Base-by-base conservation (phyloP, 192 early-diverging fungal species). In the Coemansia sp. region DNA sequence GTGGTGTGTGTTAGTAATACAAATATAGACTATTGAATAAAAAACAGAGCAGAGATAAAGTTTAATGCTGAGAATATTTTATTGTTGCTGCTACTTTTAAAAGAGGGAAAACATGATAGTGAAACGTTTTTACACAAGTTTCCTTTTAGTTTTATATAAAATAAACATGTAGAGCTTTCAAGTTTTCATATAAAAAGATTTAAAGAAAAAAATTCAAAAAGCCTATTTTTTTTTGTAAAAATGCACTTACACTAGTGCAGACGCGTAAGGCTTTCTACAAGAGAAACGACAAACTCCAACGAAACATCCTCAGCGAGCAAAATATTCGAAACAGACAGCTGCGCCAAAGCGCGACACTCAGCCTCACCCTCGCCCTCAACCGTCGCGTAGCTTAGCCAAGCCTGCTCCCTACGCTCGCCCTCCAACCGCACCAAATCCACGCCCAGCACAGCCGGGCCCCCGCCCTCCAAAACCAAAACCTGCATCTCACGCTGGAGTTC, bases 401-500 rank as follows among this genome's bases (percentile, higher is more conserved):
- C 63, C 37, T 70, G 59, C 41, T 38, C 21, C 59, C 66, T 77
- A 8, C 43, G n/a, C 21, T 8, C 55, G 34, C 25, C 27, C 21
- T 50, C 55, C 6, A 57, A n/a, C 5, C 24, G 27, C 33, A 41
- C 46, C 3, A 12, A 15, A 3, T 52, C 53, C 0, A 44, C 39
- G 39, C 47, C 21, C n/a, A 2, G 7, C 9, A 34, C 17, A 14
- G 38, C 19, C 8, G 24, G 25, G 21, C 61, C 33, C 19, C 64
- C 68, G 12, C 75, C 75, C 52, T 44, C 22, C 49, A 72, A 63
- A 17, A 81, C 67, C 39, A 73, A 46, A 38, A 46, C 43, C 64
- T 77, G 73, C 27, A 57, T 66, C 21, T 86, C 83, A 2, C 46
- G 65, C 0, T 77, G 56, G 57, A 94, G 64, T 54, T 93, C 89